Percentiles rank a stretch among this genome's conserved stretches.
These are phyloP conservation scores for Areca catechu DNA, from an alignment of 176 grass and related monocot genomes.

Conservation along the genomic window DNA sequence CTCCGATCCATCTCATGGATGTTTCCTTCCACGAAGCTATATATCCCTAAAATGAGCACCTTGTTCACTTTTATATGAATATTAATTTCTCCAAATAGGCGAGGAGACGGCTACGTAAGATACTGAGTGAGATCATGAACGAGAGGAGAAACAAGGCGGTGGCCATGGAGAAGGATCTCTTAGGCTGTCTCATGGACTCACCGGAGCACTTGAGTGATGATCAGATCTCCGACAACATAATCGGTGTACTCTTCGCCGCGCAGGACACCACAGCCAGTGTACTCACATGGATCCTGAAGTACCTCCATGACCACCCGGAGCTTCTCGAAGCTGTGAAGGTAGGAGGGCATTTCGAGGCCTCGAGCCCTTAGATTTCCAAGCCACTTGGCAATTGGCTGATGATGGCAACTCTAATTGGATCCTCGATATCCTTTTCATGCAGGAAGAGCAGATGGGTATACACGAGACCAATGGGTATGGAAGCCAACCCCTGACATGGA, in stretches of 20 bases:
- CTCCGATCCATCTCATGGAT: too few relatives aligned
- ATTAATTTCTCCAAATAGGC: constrained; percentile 30
- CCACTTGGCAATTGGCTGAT: too few relatives aligned
- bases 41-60: too few relatives aligned
- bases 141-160: constrained; percentile 40
- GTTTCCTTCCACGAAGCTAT: too few relatives aligned
- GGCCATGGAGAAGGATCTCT: constrained; percentile 42
- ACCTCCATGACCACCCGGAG: constrained; percentile 72
- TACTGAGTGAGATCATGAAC: constrained; percentile 62
- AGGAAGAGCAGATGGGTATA: constrained; percentile 66
- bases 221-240: constrained; percentile 84
- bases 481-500: constrained; percentile 54
- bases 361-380: too few relatives aligned
- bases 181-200: constrained; percentile 62
- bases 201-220: constrained; percentile 47
- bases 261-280: constrained; percentile 96
- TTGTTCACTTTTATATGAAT: too few relatives aligned
- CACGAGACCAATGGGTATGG: constrained; percentile 49
- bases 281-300: constrained; percentile 94
- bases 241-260: constrained; percentile 91
- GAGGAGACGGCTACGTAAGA: constrained; percentile 43
- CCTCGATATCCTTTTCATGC: not conserved
- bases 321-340: constrained; percentile 54
- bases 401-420: too few relatives aligned
- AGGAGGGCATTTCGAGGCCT: not conserved